phyloP scores from a whole-genome alignment of 2,329 filamentous ascomycete genomes.

The Colletotrichum ledebouriae region DNA sequence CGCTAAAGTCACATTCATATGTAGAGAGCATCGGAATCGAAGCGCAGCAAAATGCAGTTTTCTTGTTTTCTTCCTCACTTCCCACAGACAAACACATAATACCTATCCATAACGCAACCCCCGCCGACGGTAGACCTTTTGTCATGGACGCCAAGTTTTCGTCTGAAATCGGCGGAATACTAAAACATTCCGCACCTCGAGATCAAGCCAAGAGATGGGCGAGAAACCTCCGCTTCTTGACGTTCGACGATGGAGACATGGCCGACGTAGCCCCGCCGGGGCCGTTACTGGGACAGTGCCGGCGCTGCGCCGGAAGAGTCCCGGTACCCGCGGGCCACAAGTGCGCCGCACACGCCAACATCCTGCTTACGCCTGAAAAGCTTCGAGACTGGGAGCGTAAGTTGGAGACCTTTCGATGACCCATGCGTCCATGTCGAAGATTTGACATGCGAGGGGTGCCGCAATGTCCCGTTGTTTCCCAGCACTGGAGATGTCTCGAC shows the following conservation, averaged over 20 bases:
- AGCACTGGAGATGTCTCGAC: neutral
- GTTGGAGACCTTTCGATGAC: rapidly evolving
- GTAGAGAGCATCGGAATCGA: too few species aligned
- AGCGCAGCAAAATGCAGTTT: too few species aligned
- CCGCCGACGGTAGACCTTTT: too few species aligned
- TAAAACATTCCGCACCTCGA: neutral
- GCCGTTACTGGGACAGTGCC: neutral
- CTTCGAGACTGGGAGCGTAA: neutral
- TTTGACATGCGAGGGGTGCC: neutral
- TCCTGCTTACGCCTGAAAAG: neutral
- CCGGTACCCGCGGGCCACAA: neutral
- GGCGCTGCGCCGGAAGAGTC: constrained; percentile 1
- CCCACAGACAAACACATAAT: too few species aligned
- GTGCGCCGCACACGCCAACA: constrained; percentile 9
- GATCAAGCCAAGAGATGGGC: constrained; percentile 7
- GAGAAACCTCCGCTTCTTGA: constrained; percentile 3
- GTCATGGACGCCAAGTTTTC: neutral
- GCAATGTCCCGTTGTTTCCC: neutral
- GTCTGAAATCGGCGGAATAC: neutral
- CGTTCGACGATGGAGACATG: neutral
- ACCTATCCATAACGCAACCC: too few species aligned
- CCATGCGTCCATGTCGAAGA: neutral
- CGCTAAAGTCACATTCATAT: too few species aligned
- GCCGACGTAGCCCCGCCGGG: neutral
- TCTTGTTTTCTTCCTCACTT: too few species aligned